Conservation (phyloP, 2,329 filamentous ascomycete genomes). For the Stromatinia cepivora region DNA sequence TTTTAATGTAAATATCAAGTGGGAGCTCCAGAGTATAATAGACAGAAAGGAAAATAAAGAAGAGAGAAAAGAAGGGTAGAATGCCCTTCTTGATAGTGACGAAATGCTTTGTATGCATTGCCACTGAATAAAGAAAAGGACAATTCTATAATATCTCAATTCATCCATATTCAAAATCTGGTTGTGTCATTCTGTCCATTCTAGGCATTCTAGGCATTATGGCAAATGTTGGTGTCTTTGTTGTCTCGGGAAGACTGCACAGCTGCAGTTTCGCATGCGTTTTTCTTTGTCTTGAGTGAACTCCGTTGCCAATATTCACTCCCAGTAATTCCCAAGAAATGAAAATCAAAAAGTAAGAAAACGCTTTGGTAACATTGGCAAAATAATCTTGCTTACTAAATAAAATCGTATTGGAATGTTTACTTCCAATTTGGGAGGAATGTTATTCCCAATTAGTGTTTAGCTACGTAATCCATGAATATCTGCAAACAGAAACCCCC, state of each 20-base stretch:
- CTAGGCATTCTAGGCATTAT: slow-evolving; percentile 35
- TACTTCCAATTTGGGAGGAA: slow-evolving; percentile 16
- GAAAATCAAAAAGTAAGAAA: slow-evolving; percentile 15
- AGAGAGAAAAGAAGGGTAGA: slow-evolving; percentile 32
- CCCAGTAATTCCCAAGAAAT: slow-evolving; percentile 18
- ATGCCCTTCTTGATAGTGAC: slow-evolving; percentile 39
- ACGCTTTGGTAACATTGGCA: slow-evolving; percentile 15
- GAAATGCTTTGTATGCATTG: slow-evolving; percentile 39
- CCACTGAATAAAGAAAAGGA: slow-evolving; percentile 39
- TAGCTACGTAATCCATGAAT: slow-evolving; percentile 19
- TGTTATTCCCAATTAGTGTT: slow-evolving; percentile 21
- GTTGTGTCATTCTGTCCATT: slow-evolving; percentile 39
- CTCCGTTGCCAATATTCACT: slow-evolving; percentile 26
- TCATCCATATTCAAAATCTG: slow-evolving; percentile 30
- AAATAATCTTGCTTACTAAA: slow-evolving; percentile 17
- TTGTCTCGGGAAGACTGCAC: slow-evolving; percentile 41
- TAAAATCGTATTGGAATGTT: slow-evolving; percentile 20
- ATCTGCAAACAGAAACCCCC: slow-evolving; percentile 2
- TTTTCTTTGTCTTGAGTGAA: slow-evolving; percentile 38
- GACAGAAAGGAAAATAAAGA: slow-evolving; percentile 25
- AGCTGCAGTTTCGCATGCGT: slow-evolving; percentile 34
- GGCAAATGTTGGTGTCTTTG: slow-evolving; percentile 38
- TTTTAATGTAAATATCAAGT: neutral
- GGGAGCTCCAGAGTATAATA: slow-evolving; percentile 22
- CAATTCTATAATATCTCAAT: slow-evolving; percentile 39